Evolutionary conservation across 352 stramenopile species (phyloP), one percentile per base, ranked within the genome.

Genomic region (Pythium coloratum): DNA sequence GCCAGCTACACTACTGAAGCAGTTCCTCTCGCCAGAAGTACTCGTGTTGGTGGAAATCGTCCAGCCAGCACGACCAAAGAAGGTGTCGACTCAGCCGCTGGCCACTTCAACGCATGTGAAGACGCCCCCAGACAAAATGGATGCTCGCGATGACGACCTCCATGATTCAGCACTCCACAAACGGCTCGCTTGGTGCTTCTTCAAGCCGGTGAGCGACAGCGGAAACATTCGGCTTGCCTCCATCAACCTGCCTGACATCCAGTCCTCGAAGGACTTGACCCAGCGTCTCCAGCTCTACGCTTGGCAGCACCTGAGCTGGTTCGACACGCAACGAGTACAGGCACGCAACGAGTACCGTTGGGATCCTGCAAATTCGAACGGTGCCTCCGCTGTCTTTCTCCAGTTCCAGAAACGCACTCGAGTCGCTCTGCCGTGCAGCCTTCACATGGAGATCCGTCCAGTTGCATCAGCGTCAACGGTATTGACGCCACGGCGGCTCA

Each of bases 311-410:
- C n/a, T 91, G 12, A 83, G 76, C 14, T 91, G 82, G 81, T 72
- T 88, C 40, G 81, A 89, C 51, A 24, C n/a, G n/a, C n/a, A n/a
- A n/a, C n/a, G n/a, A n/a, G n/a, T n/a, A 56, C 82, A 91, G 70
- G 83, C 81, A 2, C 82, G 70, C 42, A 55, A 59, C 0, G 75
- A 88, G 34, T 90, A 82, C 71, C 69, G 70, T 6, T 88, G 67
- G 73, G 72, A 61, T 24, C 33, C 50, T 20, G 9, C 47, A 50
- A 55, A 26, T n/a, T 73, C 67, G 12, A 69, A 70, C 13, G 71
- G 64, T 3, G 56, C 89, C 7, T 82, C 81, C 3, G 49, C 71
- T 0, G 81, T 91, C 16, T 91, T 84, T 30, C 57, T 92, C 3
- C 84, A 92, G 55, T 91, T 82, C 44, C 81, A 90, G 54, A 84